Evolutionary conservation across 2,329 filamentous ascomycete genomes (phyloP).

Genomic region (Fusarium goolgardi): DNA sequence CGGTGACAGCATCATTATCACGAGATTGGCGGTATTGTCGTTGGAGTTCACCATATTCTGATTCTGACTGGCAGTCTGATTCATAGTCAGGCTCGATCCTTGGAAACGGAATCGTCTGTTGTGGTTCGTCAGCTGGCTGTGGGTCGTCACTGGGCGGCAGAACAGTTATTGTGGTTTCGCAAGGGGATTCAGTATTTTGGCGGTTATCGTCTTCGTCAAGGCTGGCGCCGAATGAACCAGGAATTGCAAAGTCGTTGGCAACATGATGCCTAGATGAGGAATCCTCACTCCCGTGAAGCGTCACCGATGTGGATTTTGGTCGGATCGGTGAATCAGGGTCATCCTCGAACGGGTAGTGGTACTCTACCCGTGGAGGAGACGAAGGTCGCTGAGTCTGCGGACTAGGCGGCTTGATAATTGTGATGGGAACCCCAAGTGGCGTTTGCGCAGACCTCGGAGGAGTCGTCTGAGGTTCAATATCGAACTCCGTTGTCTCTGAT

Average conservation of each 20-base stretch:
- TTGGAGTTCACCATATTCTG: conserved; percentile 46
- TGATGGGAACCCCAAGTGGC: conserved; percentile 43
- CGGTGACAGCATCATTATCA: conserved; percentile 51
- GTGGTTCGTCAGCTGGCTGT: conserved; percentile 14
- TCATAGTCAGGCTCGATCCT: conserved; percentile 53
- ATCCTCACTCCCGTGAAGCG: conserved; percentile 40
- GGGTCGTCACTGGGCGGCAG: conserved; percentile 55
- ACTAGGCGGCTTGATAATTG: conserved; percentile 47
- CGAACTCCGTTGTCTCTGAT: conserved; percentile 76
- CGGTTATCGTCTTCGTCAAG: conserved; percentile 51
- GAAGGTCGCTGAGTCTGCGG: conserved; percentile 42
- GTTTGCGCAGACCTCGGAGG: conserved; percentile 55
- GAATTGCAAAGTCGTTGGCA: conserved; percentile 33
- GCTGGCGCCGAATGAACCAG: conserved; percentile 51
- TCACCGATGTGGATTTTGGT: conserved; percentile 10
- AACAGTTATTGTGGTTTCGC: conserved; percentile 63
- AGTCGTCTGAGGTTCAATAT: conserved; percentile 76
- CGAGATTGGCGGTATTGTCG: conserved; percentile 43
- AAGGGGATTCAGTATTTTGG: conserved; percentile 32
- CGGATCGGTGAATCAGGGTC: conserved; percentile 50
- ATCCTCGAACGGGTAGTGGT: conserved; percentile 64
- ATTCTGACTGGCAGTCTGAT: conserved; percentile 55
- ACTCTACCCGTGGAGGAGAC: conserved; percentile 54
- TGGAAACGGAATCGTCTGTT: conserved; percentile 50
- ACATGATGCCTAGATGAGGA: conserved; percentile 17